A percentile compares a stretch with the other conserved stretches of the same genome.
Conservation (phyloP, 2,329 filamentous ascomycete genomes). For the Claviceps sp. region DNA sequence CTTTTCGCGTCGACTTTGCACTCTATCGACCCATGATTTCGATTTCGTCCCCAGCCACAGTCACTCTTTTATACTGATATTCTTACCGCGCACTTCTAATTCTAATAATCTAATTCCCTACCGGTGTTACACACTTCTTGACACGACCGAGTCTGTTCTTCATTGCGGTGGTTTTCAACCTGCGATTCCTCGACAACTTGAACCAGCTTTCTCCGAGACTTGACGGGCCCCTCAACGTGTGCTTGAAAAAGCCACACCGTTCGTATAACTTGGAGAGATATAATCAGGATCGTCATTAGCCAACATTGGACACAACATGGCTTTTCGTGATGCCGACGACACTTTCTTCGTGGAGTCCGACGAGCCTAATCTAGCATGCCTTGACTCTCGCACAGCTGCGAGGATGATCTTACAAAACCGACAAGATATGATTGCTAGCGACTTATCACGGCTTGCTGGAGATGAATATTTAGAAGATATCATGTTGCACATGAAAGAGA, state of each 20-base stretch:
- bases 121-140: slow-evolving; percentile 27
- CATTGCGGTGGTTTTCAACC: slow-evolving; percentile 26
- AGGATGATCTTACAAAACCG: slow-evolving; percentile 68
- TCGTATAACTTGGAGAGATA: too few relatives aligned
- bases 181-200: slow-evolving; percentile 40
- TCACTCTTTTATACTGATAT: slow-evolving; percentile 42
- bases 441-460: slow-evolving; percentile 71
- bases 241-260: slow-evolving; percentile 13
- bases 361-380: slow-evolving; percentile 36
- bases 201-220: slow-evolving; percentile 30
- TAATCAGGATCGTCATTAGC: not conserved
- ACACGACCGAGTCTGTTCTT: slow-evolving; percentile 19
- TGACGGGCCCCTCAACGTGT: slow-evolving; percentile 7
- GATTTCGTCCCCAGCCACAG: slow-evolving; percentile 36
- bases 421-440: slow-evolving; percentile 78
- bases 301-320: slow-evolving; percentile 27
- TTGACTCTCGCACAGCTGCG: slow-evolving; percentile 61
- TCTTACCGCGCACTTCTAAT: slow-evolving; percentile 42
- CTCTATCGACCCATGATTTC: slow-evolving; percentile 26
- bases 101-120: slow-evolving; percentile 37
- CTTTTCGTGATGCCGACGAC: slow-evolving; percentile 28
- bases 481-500: slow-evolving; percentile 83
- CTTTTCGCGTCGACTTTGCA: slow-evolving; percentile 21
- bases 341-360: slow-evolving; percentile 45
- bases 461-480: slow-evolving; percentile 93